Evolutionary conservation across 345 rosid genomes (phyloP).

Genomic region (Syzygium jambos): DNA sequence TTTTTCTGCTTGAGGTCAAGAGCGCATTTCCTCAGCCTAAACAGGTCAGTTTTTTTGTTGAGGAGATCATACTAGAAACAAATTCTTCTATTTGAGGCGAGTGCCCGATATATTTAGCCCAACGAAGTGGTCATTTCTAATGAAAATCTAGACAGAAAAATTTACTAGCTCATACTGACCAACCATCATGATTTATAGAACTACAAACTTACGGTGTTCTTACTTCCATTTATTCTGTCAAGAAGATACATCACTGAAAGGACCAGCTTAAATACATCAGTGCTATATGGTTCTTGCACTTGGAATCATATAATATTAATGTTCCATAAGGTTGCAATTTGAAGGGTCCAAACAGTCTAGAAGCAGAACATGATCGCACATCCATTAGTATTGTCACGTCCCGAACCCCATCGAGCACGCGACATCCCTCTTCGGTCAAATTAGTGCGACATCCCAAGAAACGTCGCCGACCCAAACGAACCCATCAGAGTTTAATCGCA

Average conservation of each 20-base stretch:
- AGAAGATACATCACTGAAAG: background rate
- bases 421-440: too few species aligned
- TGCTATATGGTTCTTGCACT: background rate
- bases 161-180: background rate
- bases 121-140: background rate
- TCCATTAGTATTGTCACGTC: background rate
- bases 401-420: too few species aligned
- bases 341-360: background rate
- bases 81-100: background rate
- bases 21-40: background rate
- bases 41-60: background rate
- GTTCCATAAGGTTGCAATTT: background rate
- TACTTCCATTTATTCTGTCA: background rate
- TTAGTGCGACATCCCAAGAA: too few species aligned
- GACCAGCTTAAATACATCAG: background rate
- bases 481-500: too few species aligned
- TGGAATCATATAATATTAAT: background rate
- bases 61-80: background rate
- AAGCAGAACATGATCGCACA: background rate
- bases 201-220: background rate
- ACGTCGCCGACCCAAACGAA: too few species aligned
- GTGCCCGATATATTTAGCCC: background rate
- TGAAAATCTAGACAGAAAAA: background rate
- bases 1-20: background rate
- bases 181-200: background rate